Base-by-base conservation (phyloP, 345 rosid genomes). In the Rhizophora mangle region DNA sequence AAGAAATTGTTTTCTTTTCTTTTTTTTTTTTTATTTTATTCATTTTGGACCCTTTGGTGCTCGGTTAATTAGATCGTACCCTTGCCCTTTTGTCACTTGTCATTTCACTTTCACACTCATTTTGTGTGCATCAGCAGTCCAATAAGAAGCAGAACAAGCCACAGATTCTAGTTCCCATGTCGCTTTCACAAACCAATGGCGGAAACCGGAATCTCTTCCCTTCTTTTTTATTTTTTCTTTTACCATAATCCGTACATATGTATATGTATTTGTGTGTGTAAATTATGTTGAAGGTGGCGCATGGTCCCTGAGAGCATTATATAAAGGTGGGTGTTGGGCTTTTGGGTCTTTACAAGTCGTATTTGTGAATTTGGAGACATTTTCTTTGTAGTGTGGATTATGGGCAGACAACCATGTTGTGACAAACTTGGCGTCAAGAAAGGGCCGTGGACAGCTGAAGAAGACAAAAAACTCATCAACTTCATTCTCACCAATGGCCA, bases 321-420 rank as follows among this genome's bases (percentile, higher is more conserved):
- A 78, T 76, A 80, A 74, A 78, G 80, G 80, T 68, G 66, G 86
- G 70, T 83, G 87, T 63, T 73, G 82, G 75, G 83, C 83, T 76
- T 65, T 80, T 69, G 79, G 64, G 79, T 74, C 80, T 78, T 82
- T 78, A 31, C 83, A 64, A 68, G 71, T 67, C 54, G 65, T 26
- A 68, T 55, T 70, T 75, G 70, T 81, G 80, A 43, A 43, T 43
- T 43, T 19, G 29, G 74, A 32, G 71, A 79, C 69, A 62, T 37
- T 62, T 30, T 29, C 29, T 27, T 68, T 21, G 2, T 2, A 69
- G 51, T 51, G 34, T 53, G 32, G 62, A 22, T 39, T 29, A 78
- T 76, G 80, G 83, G 80, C 5, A 65, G 82, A 57, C 79, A 79
- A 69, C 83, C 83, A 37, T 80, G 83, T 36, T 80, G 83, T 63